These are phyloP conservation scores for Fusarium nelsonii DNA, from an alignment of 2,329 filamentous ascomycete species.

Conservation along the genomic window DNA sequence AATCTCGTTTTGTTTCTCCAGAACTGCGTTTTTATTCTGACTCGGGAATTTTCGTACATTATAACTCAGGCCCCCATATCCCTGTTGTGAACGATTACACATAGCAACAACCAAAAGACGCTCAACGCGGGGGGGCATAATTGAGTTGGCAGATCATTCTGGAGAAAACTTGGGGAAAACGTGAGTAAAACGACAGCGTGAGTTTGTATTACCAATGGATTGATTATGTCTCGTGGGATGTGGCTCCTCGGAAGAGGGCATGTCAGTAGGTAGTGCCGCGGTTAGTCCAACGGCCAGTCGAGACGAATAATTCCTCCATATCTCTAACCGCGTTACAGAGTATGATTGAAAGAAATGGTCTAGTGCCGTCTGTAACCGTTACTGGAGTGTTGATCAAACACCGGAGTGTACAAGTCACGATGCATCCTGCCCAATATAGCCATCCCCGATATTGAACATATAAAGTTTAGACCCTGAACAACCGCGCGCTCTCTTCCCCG, in stretches of 20 bases:
- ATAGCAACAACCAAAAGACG: background rate
- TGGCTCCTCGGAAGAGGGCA: background rate
- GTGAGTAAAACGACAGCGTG: background rate
- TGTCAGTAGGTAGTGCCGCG: background rate
- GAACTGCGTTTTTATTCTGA: no score
- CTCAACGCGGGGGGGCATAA: slow-evolving; percentile 3
- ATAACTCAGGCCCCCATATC: no score
- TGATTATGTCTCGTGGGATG: background rate
- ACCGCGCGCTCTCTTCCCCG: background rate
- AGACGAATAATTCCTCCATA: background rate
- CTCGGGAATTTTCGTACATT: no score
- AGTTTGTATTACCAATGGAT: slow-evolving; percentile 5
- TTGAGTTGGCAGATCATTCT: slow-evolving; percentile 22
- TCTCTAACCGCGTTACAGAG: no score
- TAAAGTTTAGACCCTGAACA: slow-evolving; percentile 8
- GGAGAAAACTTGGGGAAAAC: slow-evolving; percentile 34
- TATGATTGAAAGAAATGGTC: no score
- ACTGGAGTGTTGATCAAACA: background rate
- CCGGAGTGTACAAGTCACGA: background rate
- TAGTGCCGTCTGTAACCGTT: background rate
- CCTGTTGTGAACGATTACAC: no score
- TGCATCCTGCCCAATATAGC: background rate
- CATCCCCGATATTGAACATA: slow-evolving; percentile 1
- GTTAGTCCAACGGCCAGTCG: background rate
- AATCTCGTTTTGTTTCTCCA: no score